A percentile compares a stretch with the other conserved stretches of the same genome.
These are phyloP conservation scores for Alnus rubra DNA, from an alignment of 306 rosid genomes.

Conservation along the genomic window DNA sequence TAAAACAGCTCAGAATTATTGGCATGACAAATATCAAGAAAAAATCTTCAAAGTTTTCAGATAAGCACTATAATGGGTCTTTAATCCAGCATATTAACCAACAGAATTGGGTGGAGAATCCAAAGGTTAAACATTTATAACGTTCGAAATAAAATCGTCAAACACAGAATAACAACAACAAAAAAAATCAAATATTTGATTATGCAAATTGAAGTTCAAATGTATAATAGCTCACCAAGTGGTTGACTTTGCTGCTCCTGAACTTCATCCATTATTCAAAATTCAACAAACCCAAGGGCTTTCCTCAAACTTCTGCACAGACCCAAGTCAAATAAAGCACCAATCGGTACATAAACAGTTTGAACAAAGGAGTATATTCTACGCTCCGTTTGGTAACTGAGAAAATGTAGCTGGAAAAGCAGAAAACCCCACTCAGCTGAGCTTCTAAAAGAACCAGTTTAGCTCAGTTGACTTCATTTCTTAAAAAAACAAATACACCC, in stretches of 20 bases:
- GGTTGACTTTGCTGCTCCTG: constrained; percentile 44
- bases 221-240: constrained; percentile 7
- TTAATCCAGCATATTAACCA: not conserved
- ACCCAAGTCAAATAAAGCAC: constrained; percentile 12
- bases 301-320: constrained; percentile 8
- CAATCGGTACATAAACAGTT: not conserved
- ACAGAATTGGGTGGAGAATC: not conserved
- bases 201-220: not conserved
- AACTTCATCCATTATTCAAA: constrained; percentile 54
- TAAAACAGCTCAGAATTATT: constrained; percentile 1
- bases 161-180: not conserved
- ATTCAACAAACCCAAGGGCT: not conserved
- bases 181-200: not conserved
- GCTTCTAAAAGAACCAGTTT: not conserved
- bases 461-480: not conserved
- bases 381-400: not conserved
- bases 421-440: not conserved
- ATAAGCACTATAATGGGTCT: not conserved
- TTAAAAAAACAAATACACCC: not conserved
- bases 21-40: not conserved
- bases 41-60: not conserved
- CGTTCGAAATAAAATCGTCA: not conserved
- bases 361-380: not conserved
- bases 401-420: constrained; percentile 8
- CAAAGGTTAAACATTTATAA: not conserved